A percentile compares a stretch with the other conserved stretches of the same genome.
These are phyloP conservation scores for Isoetes engelmannii DNA, from an alignment of 83 land plant species.

Conservation along the genomic window DNA sequence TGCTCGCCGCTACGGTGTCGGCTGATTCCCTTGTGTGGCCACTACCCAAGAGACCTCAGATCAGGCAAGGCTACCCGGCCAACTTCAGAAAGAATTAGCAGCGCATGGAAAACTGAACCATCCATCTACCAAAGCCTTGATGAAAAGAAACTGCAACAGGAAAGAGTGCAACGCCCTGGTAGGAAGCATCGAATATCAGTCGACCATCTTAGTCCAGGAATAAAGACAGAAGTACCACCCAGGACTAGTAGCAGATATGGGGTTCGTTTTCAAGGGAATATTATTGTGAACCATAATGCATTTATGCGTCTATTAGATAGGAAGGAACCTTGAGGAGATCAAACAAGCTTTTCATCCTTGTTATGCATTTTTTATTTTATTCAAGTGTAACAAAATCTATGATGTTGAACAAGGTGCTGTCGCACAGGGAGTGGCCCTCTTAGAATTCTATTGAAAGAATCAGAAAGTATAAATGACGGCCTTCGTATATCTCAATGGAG, in stretches of 20 bases:
- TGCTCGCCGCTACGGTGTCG: no score
- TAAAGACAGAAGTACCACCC: constrained; percentile 1
- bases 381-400: no score
- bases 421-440: no score
- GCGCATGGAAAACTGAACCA: background rate
- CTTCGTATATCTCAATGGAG: no score
- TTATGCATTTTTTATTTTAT: no score
- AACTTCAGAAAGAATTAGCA: no score
- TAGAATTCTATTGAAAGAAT: no score
- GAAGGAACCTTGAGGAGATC: background rate
- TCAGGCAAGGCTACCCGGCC: no score
- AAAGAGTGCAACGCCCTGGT: constrained; percentile 9
- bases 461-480: no score
- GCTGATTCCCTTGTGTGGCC: no score
- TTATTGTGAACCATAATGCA: constrained; percentile 22
- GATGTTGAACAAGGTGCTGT: no score
- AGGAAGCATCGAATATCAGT: constrained; percentile 17
- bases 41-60: no score
- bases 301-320: constrained; percentile 18
- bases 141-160: background rate
- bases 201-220: constrained; percentile 16
- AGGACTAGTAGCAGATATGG: constrained; percentile 19
- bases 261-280: constrained; percentile 14
- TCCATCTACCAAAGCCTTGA: constrained; percentile 9
- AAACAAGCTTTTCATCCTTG: background rate